A percentile compares a stretch with the other conserved stretches of the same genome.
Conservation (phyloP, 192 early-diverging fungal species). For the Helicostylum pulchrum region DNA sequence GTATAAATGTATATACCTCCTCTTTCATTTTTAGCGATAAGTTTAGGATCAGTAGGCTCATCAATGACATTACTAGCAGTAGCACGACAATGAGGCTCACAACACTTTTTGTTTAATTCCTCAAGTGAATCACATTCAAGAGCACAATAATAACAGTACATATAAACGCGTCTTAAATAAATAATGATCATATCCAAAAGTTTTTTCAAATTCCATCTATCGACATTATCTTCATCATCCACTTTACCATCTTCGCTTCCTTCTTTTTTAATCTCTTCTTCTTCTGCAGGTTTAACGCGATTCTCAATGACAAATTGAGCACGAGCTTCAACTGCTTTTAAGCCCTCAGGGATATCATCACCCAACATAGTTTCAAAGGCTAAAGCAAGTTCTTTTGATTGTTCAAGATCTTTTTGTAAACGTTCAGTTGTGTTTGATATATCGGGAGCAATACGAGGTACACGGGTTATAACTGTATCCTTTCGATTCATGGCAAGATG, state of each 20-base stretch:
- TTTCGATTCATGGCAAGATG: conserved; percentile 52
- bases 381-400: conserved; percentile 51
- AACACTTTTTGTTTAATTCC: conserved; percentile 80
- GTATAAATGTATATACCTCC: not conserved
- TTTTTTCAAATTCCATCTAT: conserved; percentile 28
- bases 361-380: conserved; percentile 57
- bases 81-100: conserved; percentile 52
- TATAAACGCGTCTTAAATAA: conserved; percentile 87
- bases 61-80: conserved; percentile 21
- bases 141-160: conserved; percentile 95
- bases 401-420: conserved; percentile 72
- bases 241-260: not conserved
- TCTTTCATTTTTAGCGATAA: not conserved
- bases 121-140: conserved; percentile 78
- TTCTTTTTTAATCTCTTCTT: not conserved
- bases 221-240: conserved; percentile 16
- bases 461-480: conserved; percentile 36
- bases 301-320: conserved; percentile 22
- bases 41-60: conserved; percentile 8
- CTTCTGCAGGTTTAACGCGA: not conserved
- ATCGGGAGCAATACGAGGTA: conserved; percentile 64
- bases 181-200: conserved; percentile 78
- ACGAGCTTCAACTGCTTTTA: conserved; percentile 30
- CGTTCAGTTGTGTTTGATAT: conserved; percentile 66
- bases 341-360: conserved; percentile 13